Conservation (phyloP, 805 yeast species). For the Torulaspora microellipsoides region DNA sequence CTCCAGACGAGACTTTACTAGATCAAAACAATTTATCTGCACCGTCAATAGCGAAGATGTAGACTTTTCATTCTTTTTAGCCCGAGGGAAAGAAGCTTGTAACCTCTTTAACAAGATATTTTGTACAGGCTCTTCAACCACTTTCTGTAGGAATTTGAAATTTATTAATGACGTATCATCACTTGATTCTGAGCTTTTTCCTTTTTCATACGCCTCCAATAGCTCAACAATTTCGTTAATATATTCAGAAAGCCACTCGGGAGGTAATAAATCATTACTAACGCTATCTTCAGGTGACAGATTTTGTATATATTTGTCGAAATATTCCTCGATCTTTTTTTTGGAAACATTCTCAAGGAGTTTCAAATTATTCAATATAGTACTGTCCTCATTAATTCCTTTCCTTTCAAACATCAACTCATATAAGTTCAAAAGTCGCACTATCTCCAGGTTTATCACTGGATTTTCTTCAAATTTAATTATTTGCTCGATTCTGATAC, state of each 20-base stretch:
- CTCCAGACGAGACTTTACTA: conserved; percentile 48
- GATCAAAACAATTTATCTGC: conserved; percentile 56
- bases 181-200: conserved; percentile 24
- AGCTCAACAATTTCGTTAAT: conserved; percentile 45
- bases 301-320: conserved; percentile 24
- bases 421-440: conserved; percentile 64
- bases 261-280: conserved; percentile 62
- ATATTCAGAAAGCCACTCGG: conserved; percentile 77
- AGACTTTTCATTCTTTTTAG: conserved; percentile 26
- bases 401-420: conserved; percentile 52
- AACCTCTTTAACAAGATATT: conserved; percentile 28
- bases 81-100: conserved; percentile 27
- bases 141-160: conserved; percentile 36
- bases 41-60: conserved; percentile 37
- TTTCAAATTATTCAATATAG: conserved; percentile 20
- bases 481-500: conserved; percentile 64
- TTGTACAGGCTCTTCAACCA: conserved; percentile 41
- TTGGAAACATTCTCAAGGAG: conserved; percentile 18
- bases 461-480: conserved; percentile 61
- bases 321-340: conserved; percentile 20
- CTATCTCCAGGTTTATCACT: conserved; percentile 51
- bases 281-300: conserved; percentile 34
- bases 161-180: conserved; percentile 38
- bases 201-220: conserved; percentile 50
- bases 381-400: conserved; percentile 34